A percentile compares a stretch with the other conserved stretches of the same genome.
Conservation (phyloP, 352 stramenopile genomes). For the Pseudoperonospora humuli region DNA sequence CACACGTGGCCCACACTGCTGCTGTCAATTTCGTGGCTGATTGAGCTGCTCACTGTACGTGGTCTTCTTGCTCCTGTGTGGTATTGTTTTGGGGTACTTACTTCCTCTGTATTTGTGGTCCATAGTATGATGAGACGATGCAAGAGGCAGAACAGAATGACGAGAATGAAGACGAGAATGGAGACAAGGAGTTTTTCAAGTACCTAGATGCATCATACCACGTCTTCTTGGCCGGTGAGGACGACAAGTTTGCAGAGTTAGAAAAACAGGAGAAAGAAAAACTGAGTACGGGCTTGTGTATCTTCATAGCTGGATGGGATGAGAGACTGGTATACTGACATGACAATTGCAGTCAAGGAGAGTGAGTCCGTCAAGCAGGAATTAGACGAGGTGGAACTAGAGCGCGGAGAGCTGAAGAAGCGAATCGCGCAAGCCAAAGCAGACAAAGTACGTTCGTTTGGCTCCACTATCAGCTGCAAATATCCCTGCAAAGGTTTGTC, state of each 20-base stretch:
- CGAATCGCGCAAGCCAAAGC: slow-evolving; percentile 61
- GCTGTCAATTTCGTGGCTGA: slow-evolving; percentile 94
- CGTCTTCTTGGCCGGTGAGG: slow-evolving; percentile 91
- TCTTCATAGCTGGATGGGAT: neutral
- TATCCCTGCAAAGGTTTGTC: neutral
- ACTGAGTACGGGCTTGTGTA: slow-evolving; percentile 22
- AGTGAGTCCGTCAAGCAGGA: slow-evolving; percentile 53
- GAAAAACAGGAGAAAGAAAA: slow-evolving; percentile 69
- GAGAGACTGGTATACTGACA: slow-evolving; percentile 4
- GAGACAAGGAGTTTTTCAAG: slow-evolving; percentile 90
- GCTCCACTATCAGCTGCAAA: neutral
- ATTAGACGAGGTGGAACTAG: slow-evolving; percentile 35
- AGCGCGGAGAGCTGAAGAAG: slow-evolving; percentile 53
- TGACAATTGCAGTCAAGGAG: slow-evolving; percentile 27
- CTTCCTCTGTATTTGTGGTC: slow-evolving; percentile 2
- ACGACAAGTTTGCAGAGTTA: slow-evolving; percentile 84
- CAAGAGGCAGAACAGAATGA: slow-evolving; percentile 40
- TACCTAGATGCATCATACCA: slow-evolving; percentile 91
- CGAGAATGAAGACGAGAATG: slow-evolving; percentile 63
- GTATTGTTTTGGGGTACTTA: slow-evolving; percentile 3
- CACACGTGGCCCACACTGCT: slow-evolving; percentile 96
- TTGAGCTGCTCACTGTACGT: slow-evolving; percentile 89
- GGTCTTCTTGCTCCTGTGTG: neutral
- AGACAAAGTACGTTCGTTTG: slow-evolving; percentile 38
- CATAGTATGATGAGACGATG: slow-evolving; percentile 79